These are phyloP conservation scores for Heracleum sosnowskyi DNA, from an alignment of 129 eudicot genomes.

Conservation along the genomic window DNA sequence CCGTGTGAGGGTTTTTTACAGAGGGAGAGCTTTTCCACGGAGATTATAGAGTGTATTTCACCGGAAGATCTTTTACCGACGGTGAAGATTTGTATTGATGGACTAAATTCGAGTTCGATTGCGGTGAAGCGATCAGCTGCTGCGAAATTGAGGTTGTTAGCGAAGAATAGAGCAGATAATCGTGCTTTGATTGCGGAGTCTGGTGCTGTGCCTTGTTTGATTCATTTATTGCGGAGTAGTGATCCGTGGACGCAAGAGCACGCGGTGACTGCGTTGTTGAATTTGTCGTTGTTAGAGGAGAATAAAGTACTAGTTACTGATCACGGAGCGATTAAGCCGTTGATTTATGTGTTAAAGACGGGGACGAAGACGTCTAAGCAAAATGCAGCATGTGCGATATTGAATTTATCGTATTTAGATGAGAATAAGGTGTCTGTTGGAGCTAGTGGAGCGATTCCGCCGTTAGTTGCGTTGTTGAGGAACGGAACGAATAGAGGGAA, in stretches of 20 bases:
- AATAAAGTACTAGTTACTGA: slow-evolving; percentile 41
- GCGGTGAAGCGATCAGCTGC: slow-evolving; percentile 78
- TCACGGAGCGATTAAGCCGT: slow-evolving; percentile 56
- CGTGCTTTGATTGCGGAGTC: slow-evolving; percentile 79
- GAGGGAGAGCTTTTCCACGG: slow-evolving; percentile 60
- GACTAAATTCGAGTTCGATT: slow-evolving; percentile 46
- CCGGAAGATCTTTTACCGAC: slow-evolving; percentile 92
- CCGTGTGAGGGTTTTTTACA: slow-evolving; percentile 61
- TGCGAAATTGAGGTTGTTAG: slow-evolving; percentile 64
- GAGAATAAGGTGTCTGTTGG: slow-evolving; percentile 69
- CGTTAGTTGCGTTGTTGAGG: slow-evolving; percentile 52
- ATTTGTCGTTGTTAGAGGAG: slow-evolving; percentile 57
- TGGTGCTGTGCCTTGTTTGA: slow-evolving; percentile 61
- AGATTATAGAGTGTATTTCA: slow-evolving; percentile 71
- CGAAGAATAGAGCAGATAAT: slow-evolving; percentile 81
- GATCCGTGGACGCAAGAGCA: slow-evolving; percentile 93
- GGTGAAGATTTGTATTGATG: slow-evolving; percentile 65
- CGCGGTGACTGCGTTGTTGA: slow-evolving; percentile 82
- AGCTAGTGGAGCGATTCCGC: slow-evolving; percentile 95
- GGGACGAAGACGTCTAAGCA: slow-evolving; percentile 84
- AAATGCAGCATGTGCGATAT: slow-evolving; percentile 82
- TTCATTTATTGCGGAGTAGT: slow-evolving; percentile 56
- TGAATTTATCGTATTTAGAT: slow-evolving; percentile 62
- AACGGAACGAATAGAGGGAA: slow-evolving; percentile 70
- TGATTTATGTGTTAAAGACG: slow-evolving; percentile 72